Evolutionary conservation across 1,139 yeast genomes (phyloP), one percentile per base, ranked within the genome.

Genomic region (Zygoascus sp.): DNA sequence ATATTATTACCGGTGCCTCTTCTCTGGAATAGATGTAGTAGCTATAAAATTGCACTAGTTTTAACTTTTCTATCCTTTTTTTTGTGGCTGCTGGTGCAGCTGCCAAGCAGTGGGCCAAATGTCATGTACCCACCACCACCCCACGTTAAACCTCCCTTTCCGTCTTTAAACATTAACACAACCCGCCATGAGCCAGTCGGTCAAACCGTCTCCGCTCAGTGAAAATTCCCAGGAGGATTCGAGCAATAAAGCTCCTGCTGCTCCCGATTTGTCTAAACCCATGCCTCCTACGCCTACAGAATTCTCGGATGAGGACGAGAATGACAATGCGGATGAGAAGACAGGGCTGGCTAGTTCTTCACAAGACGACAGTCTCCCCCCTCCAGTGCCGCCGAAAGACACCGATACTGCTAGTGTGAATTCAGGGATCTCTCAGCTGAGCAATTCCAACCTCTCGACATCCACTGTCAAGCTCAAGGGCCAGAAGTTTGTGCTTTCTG

Each of bases 1-100:
- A 92, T 76, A 92, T 92, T 69, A 92, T 92, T 72, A 92, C 98
- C 66, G 98, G 98, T 88, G 98, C 97, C 67, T 87, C 97, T 57
- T 88, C 97, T 54, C 83, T 92, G 77, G 96, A 86, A 76, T 92
- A 85, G 67, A 30, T 25, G 36, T 16, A 27, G 34, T 30, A 30
- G 34, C 34, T 15, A 11, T 30, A 30, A 30, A 30, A 30, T 30
- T 30, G 34, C 34, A 30, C 34, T 30, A 25, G 28, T 25, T n/a
- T n/a, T 25, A 25, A 25, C 28, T 25, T 25, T 25, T 25, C 7
- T 23, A 10, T 25, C n/a, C n/a, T n/a, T n/a, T n/a, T n/a, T 23
- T 23, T 23, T 23, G 27, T 23, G 27, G 10, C 7, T 10, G 27
- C 10, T 23, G 10, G 27, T 7, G 27, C 9, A 23, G 9, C 27